These are phyloP conservation scores for Leptographium procerum DNA, from an alignment of 2,329 filamentous ascomycete species.

Conservation along the genomic window DNA sequence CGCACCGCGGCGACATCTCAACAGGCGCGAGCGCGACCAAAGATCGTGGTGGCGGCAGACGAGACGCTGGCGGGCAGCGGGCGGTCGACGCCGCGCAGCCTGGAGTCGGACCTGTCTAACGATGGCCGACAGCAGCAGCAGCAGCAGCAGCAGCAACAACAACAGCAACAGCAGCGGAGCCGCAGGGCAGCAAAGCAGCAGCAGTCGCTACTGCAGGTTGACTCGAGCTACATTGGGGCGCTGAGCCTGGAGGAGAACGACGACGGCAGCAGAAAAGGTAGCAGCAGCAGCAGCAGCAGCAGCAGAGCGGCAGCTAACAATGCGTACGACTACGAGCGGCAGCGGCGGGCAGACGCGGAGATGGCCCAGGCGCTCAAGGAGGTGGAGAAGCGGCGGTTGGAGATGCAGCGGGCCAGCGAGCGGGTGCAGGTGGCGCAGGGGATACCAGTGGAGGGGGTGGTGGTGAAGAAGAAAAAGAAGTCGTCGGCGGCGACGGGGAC, in stretches of 20 bases:
- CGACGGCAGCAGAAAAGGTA: conserved; percentile 17
- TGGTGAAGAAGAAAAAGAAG: conserved; percentile 59
- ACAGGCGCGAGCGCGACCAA: conserved; percentile 30
- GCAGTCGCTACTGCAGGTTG: conserved; percentile 63
- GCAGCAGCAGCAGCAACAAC: too few relatives aligned
- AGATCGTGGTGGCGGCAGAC: conserved; percentile 59
- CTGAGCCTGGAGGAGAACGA: conserved; percentile 54
- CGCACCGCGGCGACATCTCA: too few relatives aligned
- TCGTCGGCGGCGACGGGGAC: too few relatives aligned
- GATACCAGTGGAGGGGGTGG: conserved; percentile 52
- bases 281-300: conserved; percentile 7
- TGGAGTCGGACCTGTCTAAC: conserved; percentile 41
- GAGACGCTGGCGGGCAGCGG: conserved; percentile 56
- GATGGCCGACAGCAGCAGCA: neutral
- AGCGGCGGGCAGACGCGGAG: conserved; percentile 70
- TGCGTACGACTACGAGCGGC: conserved; percentile 49
- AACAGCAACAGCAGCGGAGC: conserved; percentile 16
- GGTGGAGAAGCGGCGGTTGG: conserved; percentile 72
- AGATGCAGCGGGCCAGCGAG: conserved; percentile 79
- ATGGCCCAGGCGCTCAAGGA: conserved; percentile 83
- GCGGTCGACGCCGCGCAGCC: conserved; percentile 35
- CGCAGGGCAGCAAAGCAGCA: conserved; percentile 40
- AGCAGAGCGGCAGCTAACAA: conserved; percentile 3
- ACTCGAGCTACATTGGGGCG: conserved; percentile 68
- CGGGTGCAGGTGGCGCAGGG: conserved; percentile 59